Base-by-base conservation (phyloP, 441 rosid species). In the Mallotus japonicus region DNA sequence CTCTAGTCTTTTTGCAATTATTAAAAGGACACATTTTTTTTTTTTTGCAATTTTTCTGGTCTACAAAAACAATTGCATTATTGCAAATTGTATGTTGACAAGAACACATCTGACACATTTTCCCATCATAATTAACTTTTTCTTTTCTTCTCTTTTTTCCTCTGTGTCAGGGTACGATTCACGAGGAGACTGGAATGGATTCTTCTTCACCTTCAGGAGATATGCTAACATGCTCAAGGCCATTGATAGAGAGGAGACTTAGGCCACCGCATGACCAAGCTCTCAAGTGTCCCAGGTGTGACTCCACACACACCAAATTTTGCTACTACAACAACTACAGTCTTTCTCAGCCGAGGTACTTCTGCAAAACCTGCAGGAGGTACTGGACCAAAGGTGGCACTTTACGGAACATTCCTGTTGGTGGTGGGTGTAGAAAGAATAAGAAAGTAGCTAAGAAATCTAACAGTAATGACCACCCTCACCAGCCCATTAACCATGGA, bases 301-400 rank as follows among this genome's bases (percentile, higher is more conserved):
- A 93, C 62, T 93, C 97, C 37, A 78, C 93, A 9, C 90, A 88
- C 87, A 93, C 98, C 79, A 93, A 93, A 75, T 93, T 93, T 72
- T 91, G 98, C 57, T 93, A 93, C 87, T 93, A 93, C 88, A 93
- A 93, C 87, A 93, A 93, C 83, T 93, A 93, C 83, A 93, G 97
- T 79, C 93, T 93, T 73, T 88, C 96, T 62, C 98, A 93, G 86
- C 98, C 98, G 5, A 83, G 98, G 77, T 93, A 93, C 88, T 92
- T 93, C 69, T 93, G 98, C 91, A 93, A 93, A 86, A 86, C 97
- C 53, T 93, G 97, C 78, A 83, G 98, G 57, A 88, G 98, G 87
- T 93, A 93, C 84, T 93, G 97, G 98, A 93, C 97, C 74, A 93
- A 93, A 78, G 98, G 98, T 1, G 98, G 98, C 32, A 93, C 98